phyloP scores from a whole-genome alignment of 2,329 filamentous ascomycete genomes.

The Aureobasidium namibiae region DNA sequence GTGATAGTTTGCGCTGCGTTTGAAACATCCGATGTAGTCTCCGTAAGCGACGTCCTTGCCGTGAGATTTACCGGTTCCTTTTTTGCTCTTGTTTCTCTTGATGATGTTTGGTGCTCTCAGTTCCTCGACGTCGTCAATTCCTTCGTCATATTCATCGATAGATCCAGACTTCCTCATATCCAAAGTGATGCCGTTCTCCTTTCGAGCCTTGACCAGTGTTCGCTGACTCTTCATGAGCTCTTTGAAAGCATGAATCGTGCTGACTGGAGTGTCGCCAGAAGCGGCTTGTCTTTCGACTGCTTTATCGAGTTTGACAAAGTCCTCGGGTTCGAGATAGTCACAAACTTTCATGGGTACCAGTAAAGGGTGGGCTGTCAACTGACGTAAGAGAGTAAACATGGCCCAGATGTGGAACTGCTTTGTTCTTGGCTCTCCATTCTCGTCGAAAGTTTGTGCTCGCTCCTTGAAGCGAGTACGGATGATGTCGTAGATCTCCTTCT shows the following conservation, averaged over 20 bases:
- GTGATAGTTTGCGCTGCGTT: slow-evolving; percentile 27
- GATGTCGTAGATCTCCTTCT: slow-evolving; percentile 46
- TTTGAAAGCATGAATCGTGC: not conserved
- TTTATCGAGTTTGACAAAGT: slow-evolving; percentile 35
- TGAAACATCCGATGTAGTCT: slow-evolving; percentile 32
- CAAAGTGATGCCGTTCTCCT: not conserved
- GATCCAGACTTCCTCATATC: not conserved
- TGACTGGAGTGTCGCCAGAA: not conserved
- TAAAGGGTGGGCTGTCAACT: slow-evolving; percentile 43
- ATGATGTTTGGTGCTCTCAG: not conserved
- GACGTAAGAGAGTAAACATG: slow-evolving; percentile 44
- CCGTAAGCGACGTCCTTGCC: slow-evolving; percentile 34
- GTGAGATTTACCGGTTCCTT: slow-evolving; percentile 24
- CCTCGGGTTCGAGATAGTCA: slow-evolving; percentile 36
- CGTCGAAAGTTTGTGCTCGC: slow-evolving; percentile 32
- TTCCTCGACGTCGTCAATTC: not conserved
- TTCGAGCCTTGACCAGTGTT: not conserved
- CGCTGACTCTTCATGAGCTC: not conserved
- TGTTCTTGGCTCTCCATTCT: slow-evolving; percentile 21
- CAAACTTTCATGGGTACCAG: slow-evolving; percentile 39
- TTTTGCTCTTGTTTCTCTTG: not conserved
- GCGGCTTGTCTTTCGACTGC: not conserved
- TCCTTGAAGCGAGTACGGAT: slow-evolving; percentile 37
- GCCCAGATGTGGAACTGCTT: slow-evolving; percentile 35
- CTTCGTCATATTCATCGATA: not conserved